phyloP scores from a whole-genome alignment of 2,329 filamentous ascomycete genomes.

The Aphanocladium album region DNA sequence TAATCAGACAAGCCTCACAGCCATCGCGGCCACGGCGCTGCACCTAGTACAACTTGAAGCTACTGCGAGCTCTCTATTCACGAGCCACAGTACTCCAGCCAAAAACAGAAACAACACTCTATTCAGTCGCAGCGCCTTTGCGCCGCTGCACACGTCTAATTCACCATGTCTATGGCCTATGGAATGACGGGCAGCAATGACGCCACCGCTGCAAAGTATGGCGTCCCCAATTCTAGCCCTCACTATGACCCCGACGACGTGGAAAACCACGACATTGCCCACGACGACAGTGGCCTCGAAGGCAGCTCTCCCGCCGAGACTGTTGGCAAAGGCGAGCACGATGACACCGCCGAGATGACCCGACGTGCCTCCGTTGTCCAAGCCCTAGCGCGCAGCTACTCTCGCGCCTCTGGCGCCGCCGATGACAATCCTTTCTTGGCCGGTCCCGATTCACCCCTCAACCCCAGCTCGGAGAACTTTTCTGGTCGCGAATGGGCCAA shows the following conservation, averaged over 20 bases:
- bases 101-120: background rate
- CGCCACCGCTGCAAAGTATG: slow-evolving; percentile 39
- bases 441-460: slow-evolving; percentile 40
- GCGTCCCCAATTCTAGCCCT: slow-evolving; percentile 29
- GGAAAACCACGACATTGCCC: slow-evolving; percentile 23
- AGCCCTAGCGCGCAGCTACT: slow-evolving; percentile 46
- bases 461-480: slow-evolving; percentile 45
- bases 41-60: background rate
- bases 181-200: slow-evolving; percentile 45
- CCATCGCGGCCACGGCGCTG: slow-evolving; percentile 1
- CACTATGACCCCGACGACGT: slow-evolving; percentile 21
- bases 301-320: slow-evolving; percentile 20
- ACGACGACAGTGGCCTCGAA: slow-evolving; percentile 29
- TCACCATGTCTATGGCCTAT: slow-evolving; percentile 36
- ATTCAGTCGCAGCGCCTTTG: background rate
- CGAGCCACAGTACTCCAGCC: background rate
- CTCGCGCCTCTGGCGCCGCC: slow-evolving; percentile 34
- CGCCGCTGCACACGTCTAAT: background rate
- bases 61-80: background rate
- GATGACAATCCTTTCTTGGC: slow-evolving; percentile 44
- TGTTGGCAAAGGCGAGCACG: slow-evolving; percentile 25
- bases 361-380: slow-evolving; percentile 45
- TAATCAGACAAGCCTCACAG: background rate
- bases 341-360: slow-evolving; percentile 37
- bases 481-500: slow-evolving; percentile 51